A percentile compares a stretch with the other conserved stretches of the same genome.
Evolutionary conservation across 257 asterid genomes (phyloP).

Genomic region (Penstemon davidsonii): DNA sequence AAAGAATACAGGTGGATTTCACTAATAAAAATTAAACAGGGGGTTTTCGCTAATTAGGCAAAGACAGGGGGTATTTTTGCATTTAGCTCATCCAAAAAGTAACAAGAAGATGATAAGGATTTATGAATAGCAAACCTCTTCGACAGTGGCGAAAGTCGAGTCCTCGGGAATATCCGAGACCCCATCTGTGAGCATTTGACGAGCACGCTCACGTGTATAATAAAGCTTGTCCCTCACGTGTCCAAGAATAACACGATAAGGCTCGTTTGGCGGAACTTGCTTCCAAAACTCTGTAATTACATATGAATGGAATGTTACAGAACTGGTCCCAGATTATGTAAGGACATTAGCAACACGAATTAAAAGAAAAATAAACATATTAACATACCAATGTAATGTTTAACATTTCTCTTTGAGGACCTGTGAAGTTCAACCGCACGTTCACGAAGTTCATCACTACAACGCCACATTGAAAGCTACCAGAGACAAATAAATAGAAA

Average conservation of each 20-base stretch:
- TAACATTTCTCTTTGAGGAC: constrained; percentile 72
- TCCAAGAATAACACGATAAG: constrained; percentile 91
- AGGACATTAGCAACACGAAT: neutral
- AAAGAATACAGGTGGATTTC: too few species aligned
- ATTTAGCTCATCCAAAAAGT: neutral
- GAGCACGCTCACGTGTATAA: constrained; percentile 89
- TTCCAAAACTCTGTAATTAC: constrained; percentile 84
- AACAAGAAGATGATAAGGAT: neutral
- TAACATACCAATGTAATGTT: constrained; percentile 73
- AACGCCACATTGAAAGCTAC: constrained; percentile 98
- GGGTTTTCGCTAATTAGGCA: too few species aligned
- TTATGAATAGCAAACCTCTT: constrained; percentile 52
- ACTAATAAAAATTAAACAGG: too few species aligned
- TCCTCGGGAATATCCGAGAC: constrained; percentile 71
- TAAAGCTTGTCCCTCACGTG: constrained; percentile 94
- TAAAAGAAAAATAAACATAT: neutral
- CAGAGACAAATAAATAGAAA: constrained; percentile 19
- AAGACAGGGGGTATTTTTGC: too few species aligned
- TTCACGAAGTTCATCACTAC: constrained; percentile 80
- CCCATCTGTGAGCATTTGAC: constrained; percentile 72
- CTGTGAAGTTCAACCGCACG: constrained; percentile 73
- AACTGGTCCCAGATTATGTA: constrained; percentile 1
- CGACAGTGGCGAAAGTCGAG: constrained; percentile 62
- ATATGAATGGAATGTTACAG: constrained; percentile 11
- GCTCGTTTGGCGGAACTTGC: constrained; percentile 82